Conservation (phyloP, 352 stramenopile species). For the Globisporangium perplexum region DNA sequence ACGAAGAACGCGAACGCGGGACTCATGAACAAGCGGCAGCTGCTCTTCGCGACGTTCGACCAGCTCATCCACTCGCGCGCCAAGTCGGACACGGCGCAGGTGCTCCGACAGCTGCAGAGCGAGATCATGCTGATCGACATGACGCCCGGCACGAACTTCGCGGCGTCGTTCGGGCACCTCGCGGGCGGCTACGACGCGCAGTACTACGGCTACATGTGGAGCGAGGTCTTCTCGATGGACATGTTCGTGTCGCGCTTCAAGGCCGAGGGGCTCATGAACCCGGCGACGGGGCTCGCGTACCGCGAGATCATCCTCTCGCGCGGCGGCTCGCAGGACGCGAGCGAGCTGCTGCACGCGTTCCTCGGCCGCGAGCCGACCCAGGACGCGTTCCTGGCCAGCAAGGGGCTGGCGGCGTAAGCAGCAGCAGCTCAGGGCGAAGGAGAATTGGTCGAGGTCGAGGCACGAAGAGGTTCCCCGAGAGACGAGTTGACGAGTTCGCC, state of each 20-base stretch:
- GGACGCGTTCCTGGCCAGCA: slow-evolving; percentile 79
- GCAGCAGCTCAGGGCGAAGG: no score
- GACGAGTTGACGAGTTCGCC: no score
- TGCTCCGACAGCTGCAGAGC: slow-evolving; percentile 77
- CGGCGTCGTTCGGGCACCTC: slow-evolving; percentile 81
- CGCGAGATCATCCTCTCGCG: slow-evolving; percentile 83
- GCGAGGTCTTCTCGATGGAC: slow-evolving; percentile 85
- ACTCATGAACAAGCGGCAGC: slow-evolving; percentile 78
- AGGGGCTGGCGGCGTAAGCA: slow-evolving; percentile 33
- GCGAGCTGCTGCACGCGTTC: slow-evolving; percentile 76
- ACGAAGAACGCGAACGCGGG: slow-evolving; percentile 85
- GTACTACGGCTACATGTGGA: slow-evolving; percentile 91
- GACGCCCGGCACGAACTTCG: slow-evolving; percentile 80
- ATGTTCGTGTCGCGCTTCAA: slow-evolving; percentile 89
- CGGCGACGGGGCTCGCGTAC: slow-evolving; percentile 73
- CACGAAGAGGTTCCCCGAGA: no score
- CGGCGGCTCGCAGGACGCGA: slow-evolving; percentile 75
- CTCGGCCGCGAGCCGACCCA: slow-evolving; percentile 72
- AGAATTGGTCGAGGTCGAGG: no score
- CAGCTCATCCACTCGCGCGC: slow-evolving; percentile 82
- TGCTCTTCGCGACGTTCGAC: slow-evolving; percentile 80
- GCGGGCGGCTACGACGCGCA: slow-evolving; percentile 70
- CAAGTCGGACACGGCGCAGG: slow-evolving; percentile 73
- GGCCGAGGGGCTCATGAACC: slow-evolving; percentile 80
- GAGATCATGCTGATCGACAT: slow-evolving; percentile 87